These are phyloP conservation scores for Neurospora tetraspora DNA, from an alignment of 495 filamentous ascomycete genomes.

Conservation along the genomic window DNA sequence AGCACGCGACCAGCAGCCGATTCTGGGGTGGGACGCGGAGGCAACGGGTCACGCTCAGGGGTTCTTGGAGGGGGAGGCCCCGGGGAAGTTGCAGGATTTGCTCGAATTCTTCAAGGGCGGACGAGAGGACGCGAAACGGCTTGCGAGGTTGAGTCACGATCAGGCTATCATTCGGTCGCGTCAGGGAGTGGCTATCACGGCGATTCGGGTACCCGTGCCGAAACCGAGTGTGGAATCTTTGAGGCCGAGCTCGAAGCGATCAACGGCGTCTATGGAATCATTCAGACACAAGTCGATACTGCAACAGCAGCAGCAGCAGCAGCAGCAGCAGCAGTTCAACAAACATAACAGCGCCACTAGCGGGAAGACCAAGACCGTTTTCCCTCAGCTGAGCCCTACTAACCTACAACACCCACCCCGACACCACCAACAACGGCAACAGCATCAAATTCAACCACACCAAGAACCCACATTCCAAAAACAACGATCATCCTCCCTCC, in stretches of 20 bases:
- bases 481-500: neutral
- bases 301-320: constrained; percentile 4
- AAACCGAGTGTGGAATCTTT: constrained; percentile 3
- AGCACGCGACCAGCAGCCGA: constrained; percentile 31
- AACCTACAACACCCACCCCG: neutral
- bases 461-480: neutral
- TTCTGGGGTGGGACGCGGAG: constrained; percentile 36
- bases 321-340: neutral
- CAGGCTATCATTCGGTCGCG: constrained; percentile 32
- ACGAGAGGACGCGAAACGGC: constrained; percentile 29
- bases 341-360: neutral
- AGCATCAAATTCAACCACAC: neutral
- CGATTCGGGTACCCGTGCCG: neutral
- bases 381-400: neutral
- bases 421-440: neutral
- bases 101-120: constrained; percentile 38
- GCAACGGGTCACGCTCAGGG: constrained; percentile 38
- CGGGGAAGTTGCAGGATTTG: constrained; percentile 39
- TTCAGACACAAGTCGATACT: neutral
- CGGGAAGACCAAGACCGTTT: neutral
- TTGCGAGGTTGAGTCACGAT: constrained; percentile 32
- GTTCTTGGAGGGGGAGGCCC: constrained; percentile 36
- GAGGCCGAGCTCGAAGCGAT: neutral
- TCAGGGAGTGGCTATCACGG: constrained; percentile 2
- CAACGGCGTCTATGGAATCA: constrained; percentile 5